Evolutionary conservation across 371 early-diverging fungal genomes (phyloP).

Genomic region (Globomyces sp.): DNA sequence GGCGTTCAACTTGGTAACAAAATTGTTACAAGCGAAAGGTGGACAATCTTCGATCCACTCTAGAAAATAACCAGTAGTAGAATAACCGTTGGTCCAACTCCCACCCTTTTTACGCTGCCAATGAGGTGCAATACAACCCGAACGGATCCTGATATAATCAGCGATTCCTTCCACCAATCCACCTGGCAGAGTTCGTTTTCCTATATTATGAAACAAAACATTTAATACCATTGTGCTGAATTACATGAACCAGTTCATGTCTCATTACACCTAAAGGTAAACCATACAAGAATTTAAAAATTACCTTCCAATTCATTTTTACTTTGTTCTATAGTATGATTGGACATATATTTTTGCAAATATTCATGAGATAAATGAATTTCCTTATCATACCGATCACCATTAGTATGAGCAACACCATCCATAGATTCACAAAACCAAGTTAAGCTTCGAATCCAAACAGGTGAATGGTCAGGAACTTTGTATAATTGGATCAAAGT

Average conservation of each 20-base stretch:
- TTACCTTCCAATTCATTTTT: background rate
- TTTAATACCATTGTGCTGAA: background rate
- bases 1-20: too few species aligned
- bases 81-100: conserved; percentile 38
- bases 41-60: conserved; percentile 29
- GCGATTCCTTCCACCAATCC: conserved; percentile 44
- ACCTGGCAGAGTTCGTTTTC: conserved; percentile 17
- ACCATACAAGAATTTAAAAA: too few species aligned
- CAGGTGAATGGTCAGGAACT: background rate
- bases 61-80: conserved; percentile 41
- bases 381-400: background rate
- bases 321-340: background rate
- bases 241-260: conserved; percentile 13
- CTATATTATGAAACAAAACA: background rate
- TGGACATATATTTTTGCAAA: background rate
- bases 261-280: background rate
- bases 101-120: conserved; percentile 24
- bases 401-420: conserved; percentile 9
- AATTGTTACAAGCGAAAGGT: background rate
- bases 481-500: conserved; percentile 5
- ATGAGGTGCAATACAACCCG: conserved; percentile 31
- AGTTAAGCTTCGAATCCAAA: background rate
- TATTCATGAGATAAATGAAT: conserved; percentile 6
- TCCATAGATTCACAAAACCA: conserved; percentile 1
- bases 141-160: conserved; percentile 38